phyloP scores from a whole-genome alignment of 2,329 filamentous ascomycete species.

The Alternaria consortialis region DNA sequence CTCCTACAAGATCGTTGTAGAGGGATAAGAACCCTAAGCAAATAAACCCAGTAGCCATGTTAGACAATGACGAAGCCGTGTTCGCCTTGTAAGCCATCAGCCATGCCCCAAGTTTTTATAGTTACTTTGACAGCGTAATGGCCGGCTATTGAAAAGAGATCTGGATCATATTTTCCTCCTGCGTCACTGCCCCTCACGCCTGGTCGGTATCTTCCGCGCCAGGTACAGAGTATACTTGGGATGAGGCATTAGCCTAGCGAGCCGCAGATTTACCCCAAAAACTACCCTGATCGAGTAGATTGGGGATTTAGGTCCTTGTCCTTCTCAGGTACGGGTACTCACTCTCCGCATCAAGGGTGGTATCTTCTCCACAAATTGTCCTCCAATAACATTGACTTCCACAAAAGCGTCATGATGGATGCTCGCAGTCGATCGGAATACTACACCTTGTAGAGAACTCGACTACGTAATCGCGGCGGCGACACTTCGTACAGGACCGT shows the following conservation, averaged over 20 bases:
- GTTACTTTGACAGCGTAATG: background rate
- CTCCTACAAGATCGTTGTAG: background rate
- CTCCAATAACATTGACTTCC: background rate
- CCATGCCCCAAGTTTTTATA: background rate
- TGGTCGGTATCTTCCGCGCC: background rate
- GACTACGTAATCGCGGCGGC: background rate
- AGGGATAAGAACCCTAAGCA: background rate
- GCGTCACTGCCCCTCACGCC: background rate
- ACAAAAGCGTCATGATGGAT: background rate
- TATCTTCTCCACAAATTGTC: background rate
- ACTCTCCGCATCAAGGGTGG: background rate
- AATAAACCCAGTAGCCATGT: background rate
- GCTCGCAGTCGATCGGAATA: background rate
- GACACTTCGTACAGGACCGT: background rate
- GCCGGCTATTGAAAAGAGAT: background rate
- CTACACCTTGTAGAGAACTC: background rate
- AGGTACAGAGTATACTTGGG: background rate
- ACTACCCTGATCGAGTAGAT: background rate
- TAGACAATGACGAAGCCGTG: background rate
- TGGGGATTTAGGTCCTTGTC: background rate
- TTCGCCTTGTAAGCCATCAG: background rate
- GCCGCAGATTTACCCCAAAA: background rate
- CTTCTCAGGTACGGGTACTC: background rate
- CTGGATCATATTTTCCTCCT: background rate
- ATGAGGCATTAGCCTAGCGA: background rate